Evolutionary conservation across 768 basidiomycete species (phyloP).

Genomic region (Pholiota molesta): DNA sequence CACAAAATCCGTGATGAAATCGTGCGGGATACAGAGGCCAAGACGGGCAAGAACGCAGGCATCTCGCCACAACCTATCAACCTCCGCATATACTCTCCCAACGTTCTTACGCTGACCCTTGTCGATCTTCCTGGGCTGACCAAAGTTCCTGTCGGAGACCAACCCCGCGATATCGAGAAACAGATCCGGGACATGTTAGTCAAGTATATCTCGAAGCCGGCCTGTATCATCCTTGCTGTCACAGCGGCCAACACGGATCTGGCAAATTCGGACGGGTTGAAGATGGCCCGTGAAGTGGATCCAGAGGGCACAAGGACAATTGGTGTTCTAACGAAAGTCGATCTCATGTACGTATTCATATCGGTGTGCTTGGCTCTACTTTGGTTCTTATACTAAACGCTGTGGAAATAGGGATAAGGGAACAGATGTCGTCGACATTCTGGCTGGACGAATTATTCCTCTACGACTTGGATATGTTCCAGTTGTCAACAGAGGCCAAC

Average conservation of each 20-base stretch:
- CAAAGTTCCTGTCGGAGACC: conserved; percentile 94
- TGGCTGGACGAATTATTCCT: conserved; percentile 96
- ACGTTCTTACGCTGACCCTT: conserved; percentile 94
- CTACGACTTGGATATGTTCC: conserved; percentile 97
- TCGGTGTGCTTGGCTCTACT: not conserved
- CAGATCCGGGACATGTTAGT: conserved; percentile 97
- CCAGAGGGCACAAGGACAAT: conserved; percentile 97
- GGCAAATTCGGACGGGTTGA: conserved; percentile 97
- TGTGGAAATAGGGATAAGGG: conserved; percentile 77
- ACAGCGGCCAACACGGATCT: conserved; percentile 96
- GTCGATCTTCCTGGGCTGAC: conserved; percentile 98
- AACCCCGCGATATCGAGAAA: conserved; percentile 96
- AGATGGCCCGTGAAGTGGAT: conserved; percentile 95
- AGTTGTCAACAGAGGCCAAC: conserved; percentile 97
- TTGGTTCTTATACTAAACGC: conserved; percentile 12
- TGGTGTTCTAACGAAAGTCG: conserved; percentile 97
- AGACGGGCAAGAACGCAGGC: conserved; percentile 98
- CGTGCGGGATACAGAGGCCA: conserved; percentile 94
- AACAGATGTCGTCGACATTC: conserved; percentile 98
- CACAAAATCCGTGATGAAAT: conserved; percentile 97
- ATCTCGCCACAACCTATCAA: conserved; percentile 98
- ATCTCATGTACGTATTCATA: conserved; percentile 79
- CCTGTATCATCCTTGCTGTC: conserved; percentile 96
- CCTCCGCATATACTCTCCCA: conserved; percentile 94
- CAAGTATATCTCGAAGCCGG: conserved; percentile 93